Conservation (phyloP, 345 rosid genomes). For the Acer yangbiense region DNA sequence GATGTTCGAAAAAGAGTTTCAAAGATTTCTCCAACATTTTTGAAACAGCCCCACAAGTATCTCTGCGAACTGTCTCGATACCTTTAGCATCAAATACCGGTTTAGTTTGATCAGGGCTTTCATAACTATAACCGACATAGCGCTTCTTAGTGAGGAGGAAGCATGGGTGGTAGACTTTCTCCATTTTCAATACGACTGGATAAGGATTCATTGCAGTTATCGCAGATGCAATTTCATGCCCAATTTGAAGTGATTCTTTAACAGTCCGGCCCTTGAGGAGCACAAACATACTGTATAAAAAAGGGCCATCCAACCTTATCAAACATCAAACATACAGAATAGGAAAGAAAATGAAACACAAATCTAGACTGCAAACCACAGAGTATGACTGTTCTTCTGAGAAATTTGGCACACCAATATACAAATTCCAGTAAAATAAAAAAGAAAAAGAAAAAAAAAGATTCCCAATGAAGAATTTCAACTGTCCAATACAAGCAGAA, state of each 20-base stretch:
- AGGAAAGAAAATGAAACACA: neutral
- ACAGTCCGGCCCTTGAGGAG: conserved; percentile 77
- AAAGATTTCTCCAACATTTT: conserved; percentile 90
- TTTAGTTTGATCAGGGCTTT: conserved; percentile 66
- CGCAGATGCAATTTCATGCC: conserved; percentile 84
- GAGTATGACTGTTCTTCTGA: neutral
- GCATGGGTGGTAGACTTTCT: conserved; percentile 93
- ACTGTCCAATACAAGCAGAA: no score
- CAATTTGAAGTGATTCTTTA: conserved; percentile 69
- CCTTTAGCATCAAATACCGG: conserved; percentile 97
- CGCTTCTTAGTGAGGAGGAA: conserved; percentile 97
- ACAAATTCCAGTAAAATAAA: neutral
- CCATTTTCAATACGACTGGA: conserved; percentile 92
- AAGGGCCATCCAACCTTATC: conserved; percentile 7
- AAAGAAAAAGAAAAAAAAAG: neutral
- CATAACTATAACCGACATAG: conserved; percentile 94
- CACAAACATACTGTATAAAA: conserved; percentile 84
- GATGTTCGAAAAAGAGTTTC: conserved; percentile 73
- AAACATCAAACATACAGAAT: conserved; percentile 5
- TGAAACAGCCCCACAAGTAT: conserved; percentile 83
- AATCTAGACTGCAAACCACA: neutral
- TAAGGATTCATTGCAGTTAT: conserved; percentile 87
- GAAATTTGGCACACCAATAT: conserved; percentile 1
- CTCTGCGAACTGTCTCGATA: conserved; percentile 95
- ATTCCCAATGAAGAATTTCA: neutral